These are phyloP conservation scores for Trichothecium sympodiale DNA, from an alignment of 2,329 filamentous ascomycete genomes.

Conservation along the genomic window DNA sequence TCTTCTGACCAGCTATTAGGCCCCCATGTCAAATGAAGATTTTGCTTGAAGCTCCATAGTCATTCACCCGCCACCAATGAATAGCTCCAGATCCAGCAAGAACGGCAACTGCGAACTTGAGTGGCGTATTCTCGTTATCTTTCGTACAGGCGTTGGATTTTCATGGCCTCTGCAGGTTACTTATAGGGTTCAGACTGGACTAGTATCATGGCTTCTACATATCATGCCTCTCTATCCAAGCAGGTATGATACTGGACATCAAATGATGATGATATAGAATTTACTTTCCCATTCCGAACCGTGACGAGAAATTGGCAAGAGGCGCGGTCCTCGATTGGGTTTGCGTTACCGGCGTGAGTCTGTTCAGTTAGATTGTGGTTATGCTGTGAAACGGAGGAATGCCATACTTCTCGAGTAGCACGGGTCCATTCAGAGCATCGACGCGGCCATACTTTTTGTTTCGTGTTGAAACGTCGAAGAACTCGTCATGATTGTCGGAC, in stretches of 20 bases:
- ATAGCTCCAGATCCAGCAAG: too few relatives aligned
- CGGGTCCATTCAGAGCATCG: slow-evolving; percentile 78
- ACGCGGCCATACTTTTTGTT: slow-evolving; percentile 94
- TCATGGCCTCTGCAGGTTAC: not conserved
- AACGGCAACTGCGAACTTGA: not conserved
- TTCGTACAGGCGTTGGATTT: not conserved
- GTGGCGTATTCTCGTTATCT: not conserved
- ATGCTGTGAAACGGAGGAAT: not conserved
- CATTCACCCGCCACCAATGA: too few relatives aligned
- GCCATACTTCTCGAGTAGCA: slow-evolving; percentile 79
- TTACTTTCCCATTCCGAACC: slow-evolving; percentile 55
- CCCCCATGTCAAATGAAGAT: slow-evolving; percentile 33
- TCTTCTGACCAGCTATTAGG: slow-evolving; percentile 13
- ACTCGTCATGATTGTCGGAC: slow-evolving; percentile 86
- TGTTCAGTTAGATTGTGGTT: slow-evolving; percentile 16
- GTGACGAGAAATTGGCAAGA: slow-evolving; percentile 61
- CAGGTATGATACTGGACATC: not conserved
- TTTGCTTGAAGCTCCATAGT: slow-evolving; percentile 15
- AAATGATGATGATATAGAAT: slow-evolving; percentile 6
- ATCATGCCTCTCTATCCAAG: slow-evolving; percentile 2
- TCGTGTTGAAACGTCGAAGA: slow-evolving; percentile 80
- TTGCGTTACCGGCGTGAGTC: slow-evolving; percentile 53
- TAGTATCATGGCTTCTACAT: too few relatives aligned
- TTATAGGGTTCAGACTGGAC: too few relatives aligned
- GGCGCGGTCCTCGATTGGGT: slow-evolving; percentile 49